phyloP scores from a whole-genome alignment of 441 rosid genomes.

The Sinapis alba region DNA sequence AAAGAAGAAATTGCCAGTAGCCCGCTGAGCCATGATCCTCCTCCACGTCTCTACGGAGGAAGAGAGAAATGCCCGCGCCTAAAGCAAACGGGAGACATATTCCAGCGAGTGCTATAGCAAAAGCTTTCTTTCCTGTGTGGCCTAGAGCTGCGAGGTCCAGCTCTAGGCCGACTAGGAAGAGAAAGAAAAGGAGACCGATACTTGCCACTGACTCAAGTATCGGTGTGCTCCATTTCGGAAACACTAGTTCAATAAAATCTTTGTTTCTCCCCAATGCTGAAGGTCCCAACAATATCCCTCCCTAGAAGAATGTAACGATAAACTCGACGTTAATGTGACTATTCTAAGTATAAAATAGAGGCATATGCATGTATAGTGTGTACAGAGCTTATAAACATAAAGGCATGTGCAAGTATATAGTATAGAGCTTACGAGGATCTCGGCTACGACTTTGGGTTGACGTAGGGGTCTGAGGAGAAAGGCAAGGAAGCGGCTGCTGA shows the following conservation, averaged over 20 bases:
- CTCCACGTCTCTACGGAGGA: constrained; percentile 40
- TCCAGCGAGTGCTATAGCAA: constrained; percentile 52
- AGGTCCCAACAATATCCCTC: constrained; percentile 61
- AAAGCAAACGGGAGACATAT: constrained; percentile 51
- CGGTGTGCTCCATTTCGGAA: constrained; percentile 58
- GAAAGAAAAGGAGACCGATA: constrained; percentile 59
- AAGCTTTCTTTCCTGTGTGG: constrained; percentile 42
- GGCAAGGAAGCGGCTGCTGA: constrained; percentile 22
- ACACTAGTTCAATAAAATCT: constrained; percentile 38
- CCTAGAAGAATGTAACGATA: constrained; percentile 31
- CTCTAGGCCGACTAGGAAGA: constrained; percentile 63
- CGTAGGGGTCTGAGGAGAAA: constrained; percentile 20
- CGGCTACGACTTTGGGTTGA: constrained; percentile 30
- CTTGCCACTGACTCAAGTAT: constrained; percentile 57
- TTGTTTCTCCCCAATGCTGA: constrained; percentile 53
- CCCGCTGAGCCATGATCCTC: constrained; percentile 45
- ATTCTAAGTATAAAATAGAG: not conserved
- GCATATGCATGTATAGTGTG: not conserved
- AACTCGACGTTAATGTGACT: not conserved
- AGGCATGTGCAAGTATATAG: not conserved
- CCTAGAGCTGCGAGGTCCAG: constrained; percentile 46
- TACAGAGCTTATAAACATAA: not conserved
- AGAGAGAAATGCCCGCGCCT: constrained; percentile 42
- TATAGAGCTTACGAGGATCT: constrained; percentile 32
- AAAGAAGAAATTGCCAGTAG: constrained; percentile 48